Conservation (phyloP, 257 asterid genomes). For the Forsythia viridissima region DNA sequence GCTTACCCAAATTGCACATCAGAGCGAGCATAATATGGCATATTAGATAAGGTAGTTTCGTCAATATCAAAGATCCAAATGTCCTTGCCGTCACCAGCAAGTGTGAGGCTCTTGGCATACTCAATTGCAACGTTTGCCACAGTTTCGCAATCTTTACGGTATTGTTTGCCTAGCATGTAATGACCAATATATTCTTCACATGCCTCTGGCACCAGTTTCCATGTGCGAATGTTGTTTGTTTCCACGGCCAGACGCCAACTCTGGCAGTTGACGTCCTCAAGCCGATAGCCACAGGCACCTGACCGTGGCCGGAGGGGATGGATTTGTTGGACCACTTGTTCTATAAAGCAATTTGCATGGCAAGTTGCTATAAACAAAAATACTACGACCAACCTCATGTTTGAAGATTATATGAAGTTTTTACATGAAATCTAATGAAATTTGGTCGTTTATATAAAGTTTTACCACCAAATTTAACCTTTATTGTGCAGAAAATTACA, state of each 20-base stretch:
- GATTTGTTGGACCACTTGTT: conserved; percentile 24
- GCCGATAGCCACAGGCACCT: conserved; percentile 32
- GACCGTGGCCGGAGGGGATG: conserved; percentile 45
- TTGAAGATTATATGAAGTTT: background rate
- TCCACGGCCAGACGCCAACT: conserved; percentile 85
- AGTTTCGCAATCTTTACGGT: conserved; percentile 46
- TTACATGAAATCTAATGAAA: no score
- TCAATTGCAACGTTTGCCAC: conserved; percentile 49
- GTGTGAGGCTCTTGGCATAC: conserved; percentile 35
- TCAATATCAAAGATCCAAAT: conserved; percentile 58
- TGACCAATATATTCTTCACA: conserved; percentile 61
- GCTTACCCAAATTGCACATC: conserved; percentile 52
- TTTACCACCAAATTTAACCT: background rate
- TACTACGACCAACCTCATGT: background rate
- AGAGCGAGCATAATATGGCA: conserved; percentile 47
- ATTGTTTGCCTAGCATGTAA: conserved; percentile 70
- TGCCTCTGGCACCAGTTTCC: conserved; percentile 46
- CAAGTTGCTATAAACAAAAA: conserved; percentile 20
- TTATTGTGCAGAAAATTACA: background rate
- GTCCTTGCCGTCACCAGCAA: conserved; percentile 44
- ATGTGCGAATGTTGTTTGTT: conserved; percentile 48
- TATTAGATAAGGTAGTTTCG: conserved; percentile 53
- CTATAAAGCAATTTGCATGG: conserved; percentile 5
- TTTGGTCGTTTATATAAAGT: background rate
- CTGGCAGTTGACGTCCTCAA: conserved; percentile 50